These are phyloP conservation scores for Ceratocystis lukuohia DNA, from an alignment of 2,329 filamentous ascomycete genomes.

Conservation along the genomic window DNA sequence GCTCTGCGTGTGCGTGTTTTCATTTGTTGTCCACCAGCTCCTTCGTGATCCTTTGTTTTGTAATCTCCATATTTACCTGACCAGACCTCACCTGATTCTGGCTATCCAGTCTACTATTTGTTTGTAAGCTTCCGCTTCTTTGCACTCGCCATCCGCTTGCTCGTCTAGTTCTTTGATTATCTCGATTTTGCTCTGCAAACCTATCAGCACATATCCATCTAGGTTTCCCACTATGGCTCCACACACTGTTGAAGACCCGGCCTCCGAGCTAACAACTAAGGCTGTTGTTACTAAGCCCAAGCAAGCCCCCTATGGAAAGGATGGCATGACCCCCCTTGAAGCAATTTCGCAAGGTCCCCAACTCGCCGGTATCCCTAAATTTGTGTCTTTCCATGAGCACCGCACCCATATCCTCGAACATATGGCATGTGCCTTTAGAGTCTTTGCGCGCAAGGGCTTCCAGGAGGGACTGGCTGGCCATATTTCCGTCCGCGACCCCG, in stretches of 20 bases:
- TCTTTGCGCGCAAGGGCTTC: slow-evolving; percentile 35
- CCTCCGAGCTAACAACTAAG: background rate
- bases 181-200: background rate
- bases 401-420: slow-evolving; percentile 30
- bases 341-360: slow-evolving; percentile 15
- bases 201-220: background rate
- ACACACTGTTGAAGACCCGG: background rate
- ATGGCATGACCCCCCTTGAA: slow-evolving; percentile 14
- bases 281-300: background rate
- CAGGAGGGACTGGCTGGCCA: slow-evolving; percentile 35
- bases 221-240: background rate
- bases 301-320: slow-evolving; percentile 11
- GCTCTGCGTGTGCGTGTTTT: too few relatives aligned
- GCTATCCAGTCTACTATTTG: too few relatives aligned
- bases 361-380: slow-evolving; percentile 15
- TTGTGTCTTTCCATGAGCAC: slow-evolving; percentile 23
- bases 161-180: too few relatives aligned
- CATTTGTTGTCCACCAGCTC: too few relatives aligned
- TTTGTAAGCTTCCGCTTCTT: too few relatives aligned
- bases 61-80: too few relatives aligned
- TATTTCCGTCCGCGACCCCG: slow-evolving; percentile 31
- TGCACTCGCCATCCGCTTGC: too few relatives aligned
- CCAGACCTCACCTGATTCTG: too few relatives aligned
- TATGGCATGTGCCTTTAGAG: slow-evolving; percentile 35
- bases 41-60: too few relatives aligned